A percentile compares a stretch with the other conserved stretches of the same genome.
These are phyloP conservation scores for Plasmodium gonderi DNA, from an alignment of 169 alveolate genomes.

Conservation along the genomic window DNA sequence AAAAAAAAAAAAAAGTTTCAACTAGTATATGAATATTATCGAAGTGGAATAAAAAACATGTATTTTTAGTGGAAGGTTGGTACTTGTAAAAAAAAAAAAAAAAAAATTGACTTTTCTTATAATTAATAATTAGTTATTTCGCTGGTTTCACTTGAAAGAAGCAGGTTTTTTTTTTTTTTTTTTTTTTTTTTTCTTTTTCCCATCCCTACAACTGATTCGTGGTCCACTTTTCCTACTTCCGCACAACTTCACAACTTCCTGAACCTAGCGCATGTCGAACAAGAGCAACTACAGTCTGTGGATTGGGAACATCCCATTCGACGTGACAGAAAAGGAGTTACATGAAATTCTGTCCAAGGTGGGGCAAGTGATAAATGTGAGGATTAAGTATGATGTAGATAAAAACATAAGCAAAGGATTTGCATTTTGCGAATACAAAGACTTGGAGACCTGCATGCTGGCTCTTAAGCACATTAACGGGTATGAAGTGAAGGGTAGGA, in stretches of 20 bases:
- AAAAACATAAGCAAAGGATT: slow-evolving; percentile 81
- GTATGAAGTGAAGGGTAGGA: slow-evolving; percentile 78
- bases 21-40: too few species aligned
- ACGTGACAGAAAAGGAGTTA: slow-evolving; percentile 79
- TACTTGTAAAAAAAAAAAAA: too few species aligned
- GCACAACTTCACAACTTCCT: background rate
- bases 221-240: background rate
- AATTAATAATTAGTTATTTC: too few species aligned
- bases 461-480: slow-evolving; percentile 78
- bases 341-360: slow-evolving; percentile 78
- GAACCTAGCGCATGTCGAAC: background rate
- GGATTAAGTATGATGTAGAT: slow-evolving; percentile 80
- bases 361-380: slow-evolving; percentile 76
- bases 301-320: slow-evolving; percentile 82
- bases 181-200: background rate
- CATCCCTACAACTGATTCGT: background rate
- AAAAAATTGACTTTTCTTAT: too few species aligned
- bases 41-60: too few species aligned
- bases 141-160: too few species aligned
- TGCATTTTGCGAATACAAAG: slow-evolving; percentile 82
- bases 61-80: too few species aligned
- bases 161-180: too few species aligned
- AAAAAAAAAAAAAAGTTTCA: too few species aligned
- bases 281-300: slow-evolving; percentile 52
- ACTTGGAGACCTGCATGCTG: slow-evolving; percentile 79